Conservation (phyloP, 106 monocot genomes). For the Apostasia shenzhenica region DNA sequence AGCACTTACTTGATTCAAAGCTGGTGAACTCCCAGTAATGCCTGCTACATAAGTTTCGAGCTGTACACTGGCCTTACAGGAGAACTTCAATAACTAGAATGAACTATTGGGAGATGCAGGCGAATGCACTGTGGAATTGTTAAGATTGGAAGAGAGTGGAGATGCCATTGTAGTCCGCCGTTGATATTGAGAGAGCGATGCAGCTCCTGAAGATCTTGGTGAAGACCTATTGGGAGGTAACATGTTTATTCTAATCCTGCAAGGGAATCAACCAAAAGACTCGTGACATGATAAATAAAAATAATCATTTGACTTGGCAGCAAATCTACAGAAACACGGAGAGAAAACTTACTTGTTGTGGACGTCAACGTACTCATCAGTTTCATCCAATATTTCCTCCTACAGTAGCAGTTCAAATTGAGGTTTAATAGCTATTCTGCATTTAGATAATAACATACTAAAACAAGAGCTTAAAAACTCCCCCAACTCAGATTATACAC, state of each 20-base stretch:
- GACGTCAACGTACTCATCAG: constrained; percentile 48
- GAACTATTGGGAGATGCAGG: constrained; percentile 14
- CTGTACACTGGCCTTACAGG: constrained; percentile 1
- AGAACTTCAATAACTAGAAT: constrained; percentile 12
- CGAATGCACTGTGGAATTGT: constrained; percentile 9
- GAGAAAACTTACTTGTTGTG: constrained; percentile 38
- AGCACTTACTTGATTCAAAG: too few relatives aligned
- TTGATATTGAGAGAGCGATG: constrained; percentile 19
- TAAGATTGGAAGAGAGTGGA: constrained; percentile 25
- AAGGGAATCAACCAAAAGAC: not conserved
- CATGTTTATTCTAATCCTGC: constrained; percentile 49
- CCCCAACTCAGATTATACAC: not conserved
- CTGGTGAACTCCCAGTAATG: too few relatives aligned
- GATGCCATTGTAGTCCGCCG: constrained; percentile 28
- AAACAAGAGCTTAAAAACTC: not conserved
- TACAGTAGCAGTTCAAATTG: constrained; percentile 8
- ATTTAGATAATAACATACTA: not conserved
- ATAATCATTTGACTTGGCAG: too few relatives aligned
- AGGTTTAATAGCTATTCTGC: not conserved
- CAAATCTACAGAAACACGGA: not conserved
- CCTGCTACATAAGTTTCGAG: not conserved
- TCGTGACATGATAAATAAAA: not conserved
- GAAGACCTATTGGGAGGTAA: constrained; percentile 17
- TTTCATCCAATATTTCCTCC: constrained; percentile 57
- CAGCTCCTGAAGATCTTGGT: constrained; percentile 5